These are phyloP conservation scores for Lyophyllum shimeji DNA, from an alignment of 768 basidiomycete species.

Conservation along the genomic window DNA sequence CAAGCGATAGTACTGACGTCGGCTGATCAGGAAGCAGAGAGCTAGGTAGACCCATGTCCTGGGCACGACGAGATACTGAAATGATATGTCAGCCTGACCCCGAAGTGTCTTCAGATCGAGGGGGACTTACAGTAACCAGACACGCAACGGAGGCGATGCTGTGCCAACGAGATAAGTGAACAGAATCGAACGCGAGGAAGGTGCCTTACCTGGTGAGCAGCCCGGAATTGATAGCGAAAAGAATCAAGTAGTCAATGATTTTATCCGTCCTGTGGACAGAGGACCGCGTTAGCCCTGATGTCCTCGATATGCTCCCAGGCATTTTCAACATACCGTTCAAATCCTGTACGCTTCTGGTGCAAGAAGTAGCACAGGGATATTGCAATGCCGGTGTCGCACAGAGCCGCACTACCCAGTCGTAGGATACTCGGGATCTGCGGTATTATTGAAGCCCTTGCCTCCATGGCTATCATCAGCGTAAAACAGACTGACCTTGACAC, in stretches of 20 bases:
- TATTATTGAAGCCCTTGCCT: not conserved
- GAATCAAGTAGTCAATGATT: conserved; percentile 32
- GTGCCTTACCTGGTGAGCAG: conserved; percentile 26
- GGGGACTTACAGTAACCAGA: conserved; percentile 24
- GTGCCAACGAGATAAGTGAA: not conserved
- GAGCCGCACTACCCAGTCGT: conserved; percentile 28
- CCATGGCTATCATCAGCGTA: not conserved
- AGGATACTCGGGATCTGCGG: conserved; percentile 27
- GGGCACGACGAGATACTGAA: conserved; percentile 28
- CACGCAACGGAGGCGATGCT: conserved; percentile 30
- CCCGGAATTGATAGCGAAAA: conserved; percentile 32
- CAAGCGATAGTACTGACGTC: conserved; percentile 26
- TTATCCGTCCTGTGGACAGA: conserved; percentile 25
- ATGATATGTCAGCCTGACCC: not conserved
- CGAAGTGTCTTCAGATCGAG: not conserved
- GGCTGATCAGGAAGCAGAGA: conserved; percentile 32
- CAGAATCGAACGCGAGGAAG: not conserved
- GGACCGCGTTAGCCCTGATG: not conserved
- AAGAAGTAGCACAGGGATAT: conserved; percentile 29
- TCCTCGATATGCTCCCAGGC: not conserved
- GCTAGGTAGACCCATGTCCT: conserved; percentile 33
- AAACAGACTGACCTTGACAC: conserved; percentile 22
- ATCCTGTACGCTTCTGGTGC: conserved; percentile 31
- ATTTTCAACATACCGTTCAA: conserved; percentile 24
- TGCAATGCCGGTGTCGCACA: conserved; percentile 33